These are phyloP conservation scores for Cyberlindnera petersonii DNA, from an alignment of 805 yeast genomes.

Conservation along the genomic window DNA sequence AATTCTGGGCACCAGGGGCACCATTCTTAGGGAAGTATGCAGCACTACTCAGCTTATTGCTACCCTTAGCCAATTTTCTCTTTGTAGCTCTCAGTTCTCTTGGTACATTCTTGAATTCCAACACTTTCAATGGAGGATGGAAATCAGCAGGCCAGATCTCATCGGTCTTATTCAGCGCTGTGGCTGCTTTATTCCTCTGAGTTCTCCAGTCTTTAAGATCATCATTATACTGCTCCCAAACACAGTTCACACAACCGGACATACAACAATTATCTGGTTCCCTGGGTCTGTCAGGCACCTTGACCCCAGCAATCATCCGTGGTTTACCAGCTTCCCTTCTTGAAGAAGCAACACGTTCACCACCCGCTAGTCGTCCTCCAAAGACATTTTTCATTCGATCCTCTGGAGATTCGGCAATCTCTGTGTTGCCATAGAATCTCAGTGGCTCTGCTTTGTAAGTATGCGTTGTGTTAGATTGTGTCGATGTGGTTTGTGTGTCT, in stretches of 20 bases:
- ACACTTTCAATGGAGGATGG: constrained; percentile 48
- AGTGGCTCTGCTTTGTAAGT: constrained; percentile 11
- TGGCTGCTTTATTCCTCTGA: constrained; percentile 55
- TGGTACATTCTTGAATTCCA: constrained; percentile 43
- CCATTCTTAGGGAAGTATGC: constrained; percentile 34
- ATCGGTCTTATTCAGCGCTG: constrained; percentile 37
- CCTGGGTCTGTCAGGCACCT: constrained; percentile 76
- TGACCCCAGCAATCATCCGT: constrained; percentile 53
- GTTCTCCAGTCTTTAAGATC: constrained; percentile 81
- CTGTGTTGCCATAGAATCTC: constrained; percentile 31
- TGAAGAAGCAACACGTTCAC: constrained; percentile 38
- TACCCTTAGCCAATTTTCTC: constrained; percentile 23
- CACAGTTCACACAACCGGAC: constrained; percentile 96
- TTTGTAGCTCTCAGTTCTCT: constrained; percentile 30
- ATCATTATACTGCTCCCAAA: constrained; percentile 90
- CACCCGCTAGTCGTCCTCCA: constrained; percentile 56
- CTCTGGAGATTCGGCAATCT: constrained; percentile 35
- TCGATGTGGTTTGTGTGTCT: not conserved
- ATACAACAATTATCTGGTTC: constrained; percentile 97
- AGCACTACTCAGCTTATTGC: constrained; percentile 24
- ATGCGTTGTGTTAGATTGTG: not conserved
- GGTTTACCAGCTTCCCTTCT: constrained; percentile 24
- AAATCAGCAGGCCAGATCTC: constrained; percentile 64
- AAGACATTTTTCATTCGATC: constrained; percentile 48
- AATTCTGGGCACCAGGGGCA: constrained; percentile 31